Base-by-base conservation (phyloP, 208 protist genomes). In the Porcisia hertigi region DNA sequence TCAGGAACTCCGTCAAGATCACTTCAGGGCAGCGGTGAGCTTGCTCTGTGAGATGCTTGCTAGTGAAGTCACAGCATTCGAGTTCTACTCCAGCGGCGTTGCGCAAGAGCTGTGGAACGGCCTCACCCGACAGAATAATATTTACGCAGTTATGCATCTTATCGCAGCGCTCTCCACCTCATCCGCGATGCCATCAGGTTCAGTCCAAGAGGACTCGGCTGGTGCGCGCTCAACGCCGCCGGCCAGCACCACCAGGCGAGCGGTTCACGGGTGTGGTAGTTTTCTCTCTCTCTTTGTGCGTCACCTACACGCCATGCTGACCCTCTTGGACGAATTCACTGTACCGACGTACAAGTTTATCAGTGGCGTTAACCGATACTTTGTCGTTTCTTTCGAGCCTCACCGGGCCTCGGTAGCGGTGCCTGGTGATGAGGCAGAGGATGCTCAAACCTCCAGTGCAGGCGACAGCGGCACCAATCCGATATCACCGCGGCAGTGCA, bases 1-100 rank as follows among this genome's bases (percentile, higher is more conserved):
- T 53, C 62, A 49, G 25, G 77, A 87, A 45, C 76, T 96, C 57
- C 81, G 81, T 5, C 71, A 84, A 23, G 79, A 87, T 45, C 52
- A 87, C 18, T 71, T 93, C 6, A 64, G 69, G 23, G 67, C 85
- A 45, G 88, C 92, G 1, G 82, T 89, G 30, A 54, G 62, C 8
- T 52, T 77, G 49, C 72, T 96, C 11, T 78, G 84, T 12, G 49
- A 79, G 49, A 77, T 88, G 18, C 79, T 95, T 7, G 47, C 86
- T 34, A 73, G 71, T 30, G 83, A 92, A 25, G 82, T 83, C 3
- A 94, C 92, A 2, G 54, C 90, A 3, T 94, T 91, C 76, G 90
- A 97, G 69, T 77, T 97, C 12, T 76, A 77, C 54, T 85, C 88
- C 30, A 85, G 82, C 62, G 80, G 89, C 23, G 47, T 93, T n/a